Conservation (phyloP, 371 early-diverging fungal genomes). For the Mortierella sp. region DNA sequence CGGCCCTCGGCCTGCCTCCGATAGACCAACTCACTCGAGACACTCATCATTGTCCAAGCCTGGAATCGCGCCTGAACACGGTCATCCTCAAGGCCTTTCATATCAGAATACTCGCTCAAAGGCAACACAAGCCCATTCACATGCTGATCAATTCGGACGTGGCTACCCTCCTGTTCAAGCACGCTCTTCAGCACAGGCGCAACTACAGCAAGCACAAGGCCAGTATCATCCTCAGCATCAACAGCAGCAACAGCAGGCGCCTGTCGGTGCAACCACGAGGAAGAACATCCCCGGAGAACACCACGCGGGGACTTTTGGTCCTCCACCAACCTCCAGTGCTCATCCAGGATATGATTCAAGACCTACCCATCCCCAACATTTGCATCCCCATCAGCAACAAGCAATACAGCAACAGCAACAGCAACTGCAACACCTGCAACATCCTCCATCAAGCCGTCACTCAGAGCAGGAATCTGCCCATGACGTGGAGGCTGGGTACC, state of each 20-base stretch:
- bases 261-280: neutral
- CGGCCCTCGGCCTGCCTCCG: slow-evolving; percentile 11
- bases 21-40: slow-evolving; percentile 33
- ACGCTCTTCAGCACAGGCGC: slow-evolving; percentile 8
- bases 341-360: slow-evolving; percentile 23
- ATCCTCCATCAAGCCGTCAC: slow-evolving; percentile 18
- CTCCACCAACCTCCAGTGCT: neutral
- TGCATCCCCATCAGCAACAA: slow-evolving; percentile 16
- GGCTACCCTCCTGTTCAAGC: slow-evolving; percentile 11
- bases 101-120: slow-evolving; percentile 14
- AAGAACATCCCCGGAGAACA: slow-evolving; percentile 23
- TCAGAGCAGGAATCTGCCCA: slow-evolving; percentile 22
- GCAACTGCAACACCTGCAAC: slow-evolving; percentile 20
- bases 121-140: slow-evolving; percentile 6
- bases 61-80: slow-evolving; percentile 9
- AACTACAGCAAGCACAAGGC: slow-evolving; percentile 6
- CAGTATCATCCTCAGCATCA: slow-evolving; percentile 34
- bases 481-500: slow-evolving; percentile 21
- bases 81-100: slow-evolving; percentile 14
- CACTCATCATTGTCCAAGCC: slow-evolving; percentile 35
- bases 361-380: slow-evolving; percentile 22
- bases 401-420: slow-evolving; percentile 27
- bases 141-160: slow-evolving; percentile 23
- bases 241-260: slow-evolving; percentile 22
- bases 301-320: slow-evolving; percentile 13